Evolutionary conservation across 2,329 filamentous ascomycete genomes (phyloP), one percentile per base, ranked within the genome.

Genomic region (Neophaeococcomyces mojaviensis): DNA sequence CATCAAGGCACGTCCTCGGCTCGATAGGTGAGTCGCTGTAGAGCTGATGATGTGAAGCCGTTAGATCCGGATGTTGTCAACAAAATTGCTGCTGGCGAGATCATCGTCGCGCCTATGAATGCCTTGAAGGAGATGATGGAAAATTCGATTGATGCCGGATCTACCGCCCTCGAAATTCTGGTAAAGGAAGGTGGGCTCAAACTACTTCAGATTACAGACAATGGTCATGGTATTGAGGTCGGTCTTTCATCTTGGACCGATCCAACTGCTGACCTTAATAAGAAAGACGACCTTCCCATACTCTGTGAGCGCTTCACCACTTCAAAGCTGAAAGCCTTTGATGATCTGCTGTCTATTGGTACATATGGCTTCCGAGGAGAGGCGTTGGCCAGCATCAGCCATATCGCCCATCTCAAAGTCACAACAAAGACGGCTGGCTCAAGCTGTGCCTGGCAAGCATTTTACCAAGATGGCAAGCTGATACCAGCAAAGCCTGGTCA

Each of bases 291-390:
- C 63, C 64, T 98, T 49, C 74, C 85, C 1, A 94, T 98, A 48
- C 74, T 98, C 3, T 98, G 92, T 61, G 88, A 97, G 64, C 82
- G 92, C 41, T 96, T 96, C 62, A 98, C 92, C 8, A 98, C 92
- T 0, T 97, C 90, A 10, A 98, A 98, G 63, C 75, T 98, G 48
- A 88, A 92, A 57, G 79, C 80, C 4, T 98, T 98, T 56, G 90
- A 97, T 63, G 92, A 98, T 63, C 72, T 98, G 39, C 80, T 80
- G 33, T 86, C 82, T 3, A 97, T 98, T 54, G 83, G 82, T 41
- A 97, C 92, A 1, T 98, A 98, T 64, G 92, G 92, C n/a, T 98
- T 98, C 61, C 84, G 92, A 44, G 92, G 92, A 46, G 92, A 98
- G 67, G 92, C 92, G 3, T 70, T 98, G 45, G 92, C 92, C 12